Percentiles rank a stretch among this genome's conserved stretches.
phyloP scores from a whole-genome alignment of 2,329 filamentous ascomycete species.

The Aspergillus quadricinctus region DNA sequence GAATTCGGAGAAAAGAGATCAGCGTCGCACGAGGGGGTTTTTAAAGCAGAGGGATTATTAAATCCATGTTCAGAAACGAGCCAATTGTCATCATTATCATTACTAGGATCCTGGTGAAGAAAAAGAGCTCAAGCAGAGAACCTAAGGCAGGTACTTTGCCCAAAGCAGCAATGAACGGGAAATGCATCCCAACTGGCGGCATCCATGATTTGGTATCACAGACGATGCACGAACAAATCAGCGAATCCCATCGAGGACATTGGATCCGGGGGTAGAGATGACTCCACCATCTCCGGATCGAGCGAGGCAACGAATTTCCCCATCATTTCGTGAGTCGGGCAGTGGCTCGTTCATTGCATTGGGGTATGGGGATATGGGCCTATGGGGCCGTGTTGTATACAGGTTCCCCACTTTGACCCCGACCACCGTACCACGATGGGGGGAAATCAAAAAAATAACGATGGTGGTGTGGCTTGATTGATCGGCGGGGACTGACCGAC shows the following conservation, averaged over 20 bases:
- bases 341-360: not conserved
- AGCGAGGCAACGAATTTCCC: conserved; percentile 1
- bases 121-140: not conserved
- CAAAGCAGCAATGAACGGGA: not conserved
- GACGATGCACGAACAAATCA: not conserved
- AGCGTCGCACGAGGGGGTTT: conserved; percentile 13
- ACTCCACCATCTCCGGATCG: conserved; percentile 19
- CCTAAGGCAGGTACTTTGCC: not conserved
- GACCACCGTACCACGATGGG: not conserved
- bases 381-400: not conserved
- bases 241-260: not conserved
- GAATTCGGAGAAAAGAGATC: conserved; percentile 7
- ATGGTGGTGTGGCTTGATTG: not conserved
- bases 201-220: conserved; percentile 2
- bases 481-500: conserved; percentile 1
- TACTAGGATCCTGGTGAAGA: not conserved
- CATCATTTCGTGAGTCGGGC: conserved; percentile 2
- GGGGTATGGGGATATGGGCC: not conserved
- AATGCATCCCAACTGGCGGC: not conserved
- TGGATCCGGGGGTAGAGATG: not conserved
- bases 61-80: not conserved
- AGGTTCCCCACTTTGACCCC: not conserved
- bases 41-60: conserved; percentile 5
- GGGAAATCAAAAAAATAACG: not conserved
- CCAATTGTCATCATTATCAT: not conserved